phyloP scores from a whole-genome alignment of 2,329 filamentous ascomycete genomes.

The Drechslerella coelobrocha region DNA sequence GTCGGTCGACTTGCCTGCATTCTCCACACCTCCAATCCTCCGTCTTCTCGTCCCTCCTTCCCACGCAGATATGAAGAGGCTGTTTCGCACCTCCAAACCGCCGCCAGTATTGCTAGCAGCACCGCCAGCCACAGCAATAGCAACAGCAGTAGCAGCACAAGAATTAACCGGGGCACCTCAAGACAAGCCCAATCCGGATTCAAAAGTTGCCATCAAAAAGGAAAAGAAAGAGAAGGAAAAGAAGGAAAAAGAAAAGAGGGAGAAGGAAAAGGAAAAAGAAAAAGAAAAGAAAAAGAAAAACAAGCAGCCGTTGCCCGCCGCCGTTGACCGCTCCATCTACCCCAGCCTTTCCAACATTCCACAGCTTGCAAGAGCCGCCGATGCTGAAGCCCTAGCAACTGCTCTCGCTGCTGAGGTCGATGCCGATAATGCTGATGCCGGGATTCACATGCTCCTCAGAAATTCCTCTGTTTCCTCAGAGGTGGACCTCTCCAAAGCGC shows the following conservation, averaged over 20 bases:
- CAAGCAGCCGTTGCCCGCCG: constrained; percentile 8
- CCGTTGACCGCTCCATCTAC: constrained; percentile 15
- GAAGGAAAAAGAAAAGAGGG: constrained; percentile 22
- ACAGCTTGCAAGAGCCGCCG: constrained; percentile 37
- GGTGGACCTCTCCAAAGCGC: constrained; percentile 13
- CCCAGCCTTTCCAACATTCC: constrained; percentile 36
- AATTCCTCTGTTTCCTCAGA: background rate
- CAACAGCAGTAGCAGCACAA: background rate
- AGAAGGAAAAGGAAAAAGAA: constrained; percentile 3
- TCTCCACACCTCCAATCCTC: background rate
- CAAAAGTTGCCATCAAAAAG: constrained; percentile 17
- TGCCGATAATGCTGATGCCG: constrained; percentile 44
- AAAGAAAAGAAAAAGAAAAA: constrained; percentile 38
- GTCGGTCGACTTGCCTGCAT: too few relatives aligned
- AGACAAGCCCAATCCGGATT: constrained; percentile 17
- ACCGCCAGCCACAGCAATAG: constrained; percentile 3
- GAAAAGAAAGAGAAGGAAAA: constrained; percentile 9
- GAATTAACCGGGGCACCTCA: background rate
- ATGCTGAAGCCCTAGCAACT: constrained; percentile 42
- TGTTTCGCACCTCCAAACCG: constrained; percentile 41
- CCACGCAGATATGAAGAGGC: constrained; percentile 30
- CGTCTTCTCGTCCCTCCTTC: background rate
- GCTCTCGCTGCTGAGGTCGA: constrained; percentile 43
- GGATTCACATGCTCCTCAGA: constrained; percentile 28
- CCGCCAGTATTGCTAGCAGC: background rate